Base-by-base conservation (phyloP, 257 asterid species). In the Gardenia jasminoides region DNA sequence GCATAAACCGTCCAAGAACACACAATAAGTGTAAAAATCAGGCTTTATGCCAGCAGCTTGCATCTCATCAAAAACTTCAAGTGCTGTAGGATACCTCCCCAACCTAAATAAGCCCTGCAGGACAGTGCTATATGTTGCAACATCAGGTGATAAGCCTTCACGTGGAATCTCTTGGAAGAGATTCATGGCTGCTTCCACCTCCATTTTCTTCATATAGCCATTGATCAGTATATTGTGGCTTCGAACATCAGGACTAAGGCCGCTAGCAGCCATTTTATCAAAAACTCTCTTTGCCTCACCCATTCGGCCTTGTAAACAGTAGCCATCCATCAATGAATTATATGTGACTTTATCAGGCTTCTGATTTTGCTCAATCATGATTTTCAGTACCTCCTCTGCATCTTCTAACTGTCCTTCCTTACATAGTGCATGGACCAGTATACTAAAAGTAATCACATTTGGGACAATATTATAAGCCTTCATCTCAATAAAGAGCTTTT, bases 361-460 rank as follows among this genome's bases (percentile, higher is more conserved):
- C n/a, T 44, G 48, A 54, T 72, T 73, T 19, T 44, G 54, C 36
- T 43, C 52, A 9, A 77, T 24, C 87, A 80, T 78, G 58, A 68
- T 4, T 7, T 54, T 48, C 11, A 80, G 5, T 17, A 80, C 26
- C 9, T 58, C 62, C 66, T 75, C 86, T 31, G 84, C 82, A 28
- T 83, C 84, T 30, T 80, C 61, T 20, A 83, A 59, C 64, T 26
- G 67, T 0, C 85, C 82, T 66, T 82, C 82, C 43, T 79, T 83
- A 54, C 84, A 79, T 41, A 76, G 66, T 2, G 83, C 77, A 73
- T 83, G 75, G 0, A 72, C 24, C 12, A 77, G 17, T 13, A 77
- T 65, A 31, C 1, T 85, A 13, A 52, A 85, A 13, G 80, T 76
- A 74, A 61, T 19, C 16, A 75, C 64, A 79, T 76, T 4, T 0